Conservation (phyloP, 2,329 filamentous ascomycete species). For the Ophiostoma tasmaniense region DNA sequence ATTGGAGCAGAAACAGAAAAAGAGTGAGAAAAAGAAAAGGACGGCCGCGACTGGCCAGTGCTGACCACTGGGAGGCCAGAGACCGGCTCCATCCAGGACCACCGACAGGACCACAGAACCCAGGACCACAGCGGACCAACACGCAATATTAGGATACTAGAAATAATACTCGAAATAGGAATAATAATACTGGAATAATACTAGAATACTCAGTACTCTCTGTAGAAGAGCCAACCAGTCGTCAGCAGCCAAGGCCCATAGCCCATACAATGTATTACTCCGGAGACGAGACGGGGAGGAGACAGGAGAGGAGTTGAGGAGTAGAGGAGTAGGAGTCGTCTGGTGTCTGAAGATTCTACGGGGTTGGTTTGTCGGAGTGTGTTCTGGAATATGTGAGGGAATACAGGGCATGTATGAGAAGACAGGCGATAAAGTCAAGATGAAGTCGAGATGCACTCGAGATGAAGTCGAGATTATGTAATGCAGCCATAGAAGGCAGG, state of each 20-base stretch:
- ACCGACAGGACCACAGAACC: background rate
- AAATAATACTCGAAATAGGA: background rate
- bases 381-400: too few relatives aligned
- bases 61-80: background rate
- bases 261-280: background rate
- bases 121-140: background rate
- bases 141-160: background rate
- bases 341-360: background rate
- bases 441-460: too few relatives aligned
- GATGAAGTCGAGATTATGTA: too few relatives aligned
- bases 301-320: background rate
- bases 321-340: too few relatives aligned
- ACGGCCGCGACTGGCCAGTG: background rate
- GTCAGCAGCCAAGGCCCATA: slow-evolving; percentile 1
- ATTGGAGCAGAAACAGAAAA: background rate
- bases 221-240: background rate
- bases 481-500: too few relatives aligned
- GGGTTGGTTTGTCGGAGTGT: background rate
- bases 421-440: too few relatives aligned
- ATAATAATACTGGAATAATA: background rate
- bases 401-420: too few relatives aligned
- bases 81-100: background rate
- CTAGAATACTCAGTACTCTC: background rate
- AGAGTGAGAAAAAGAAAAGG: background rate
- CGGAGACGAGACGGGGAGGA: background rate